These are phyloP conservation scores for Cryptococcus depauperatus DNA, from an alignment of 1,284 basidiomycete species.

Conservation along the genomic window DNA sequence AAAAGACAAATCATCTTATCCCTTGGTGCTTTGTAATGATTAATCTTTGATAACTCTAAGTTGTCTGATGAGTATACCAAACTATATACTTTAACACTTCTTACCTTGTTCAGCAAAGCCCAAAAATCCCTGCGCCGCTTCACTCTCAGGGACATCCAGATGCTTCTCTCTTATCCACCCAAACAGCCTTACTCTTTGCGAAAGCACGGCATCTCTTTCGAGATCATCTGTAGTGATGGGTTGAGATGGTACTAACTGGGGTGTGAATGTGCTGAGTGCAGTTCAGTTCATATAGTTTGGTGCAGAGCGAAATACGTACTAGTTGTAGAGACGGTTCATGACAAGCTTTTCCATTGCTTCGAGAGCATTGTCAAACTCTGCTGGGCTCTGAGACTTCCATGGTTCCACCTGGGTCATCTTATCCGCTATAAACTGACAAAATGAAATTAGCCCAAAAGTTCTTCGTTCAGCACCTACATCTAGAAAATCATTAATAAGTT, in stretches of 20 bases:
- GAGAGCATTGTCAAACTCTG: constrained; percentile 91
- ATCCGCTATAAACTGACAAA: constrained; percentile 65
- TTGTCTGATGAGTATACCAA: background rate
- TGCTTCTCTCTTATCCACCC: constrained; percentile 83
- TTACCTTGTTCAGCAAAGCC: constrained; percentile 86
- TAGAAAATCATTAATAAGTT: constrained; percentile 86
- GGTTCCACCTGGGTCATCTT: constrained; percentile 77
- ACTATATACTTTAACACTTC: constrained; percentile 24
- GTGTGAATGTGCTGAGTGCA: constrained; percentile 70
- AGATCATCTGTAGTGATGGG: constrained; percentile 91
- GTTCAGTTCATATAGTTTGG: background rate
- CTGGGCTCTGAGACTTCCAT: constrained; percentile 66
- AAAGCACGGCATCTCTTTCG: constrained; percentile 82
- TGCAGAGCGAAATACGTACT: constrained; percentile 47
- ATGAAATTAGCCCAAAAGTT: constrained; percentile 1
- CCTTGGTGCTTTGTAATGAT: constrained; percentile 95
- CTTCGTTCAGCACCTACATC: constrained; percentile 51
- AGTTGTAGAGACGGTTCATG: constrained; percentile 95
- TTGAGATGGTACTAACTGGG: constrained; percentile 58
- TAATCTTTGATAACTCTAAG: constrained; percentile 85
- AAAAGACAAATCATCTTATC: constrained; percentile 97
- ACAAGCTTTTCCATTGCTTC: constrained; percentile 99
- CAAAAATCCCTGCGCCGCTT: constrained; percentile 64
- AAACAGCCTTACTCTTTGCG: constrained; percentile 85
- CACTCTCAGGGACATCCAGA: constrained; percentile 60